A percentile compares a stretch with the other conserved stretches of the same genome.
Evolutionary conservation across 1,139 yeast species (phyloP).

Genomic region (Suhomyces bribrorum): DNA sequence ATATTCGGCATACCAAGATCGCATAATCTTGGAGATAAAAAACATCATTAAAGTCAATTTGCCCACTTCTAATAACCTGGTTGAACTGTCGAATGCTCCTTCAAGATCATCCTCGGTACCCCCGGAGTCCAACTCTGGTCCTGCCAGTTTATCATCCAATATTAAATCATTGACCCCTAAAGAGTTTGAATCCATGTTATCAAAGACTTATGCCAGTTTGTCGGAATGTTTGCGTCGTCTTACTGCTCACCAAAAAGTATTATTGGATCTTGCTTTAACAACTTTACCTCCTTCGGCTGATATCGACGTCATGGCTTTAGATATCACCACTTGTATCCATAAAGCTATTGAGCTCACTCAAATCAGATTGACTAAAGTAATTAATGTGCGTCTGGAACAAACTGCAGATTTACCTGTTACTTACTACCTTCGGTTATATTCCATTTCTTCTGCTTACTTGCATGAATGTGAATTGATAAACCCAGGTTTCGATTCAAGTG

Average conservation of each 20-base stretch:
- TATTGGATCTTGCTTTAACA: constrained; percentile 72
- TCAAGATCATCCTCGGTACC: constrained; percentile 37
- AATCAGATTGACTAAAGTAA: constrained; percentile 71
- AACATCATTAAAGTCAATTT: constrained; percentile 64
- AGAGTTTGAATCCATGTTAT: constrained; percentile 75
- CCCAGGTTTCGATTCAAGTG: constrained; percentile 65
- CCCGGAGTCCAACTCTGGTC: constrained; percentile 18
- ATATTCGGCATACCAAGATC: constrained; percentile 66
- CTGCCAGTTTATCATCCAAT: constrained; percentile 46
- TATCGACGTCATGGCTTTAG: constrained; percentile 58
- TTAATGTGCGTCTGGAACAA: constrained; percentile 75
- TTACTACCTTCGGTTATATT: constrained; percentile 65
- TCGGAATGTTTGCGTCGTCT: constrained; percentile 75
- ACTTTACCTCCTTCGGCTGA: constrained; percentile 44
- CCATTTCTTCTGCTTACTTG: constrained; percentile 67
- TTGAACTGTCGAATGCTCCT: constrained; percentile 26
- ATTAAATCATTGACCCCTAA: constrained; percentile 65
- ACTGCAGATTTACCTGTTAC: constrained; percentile 56
- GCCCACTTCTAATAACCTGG: constrained; percentile 36
- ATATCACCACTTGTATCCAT: constrained; percentile 60
- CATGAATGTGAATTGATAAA: constrained; percentile 84
- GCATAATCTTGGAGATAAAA: constrained; percentile 68
- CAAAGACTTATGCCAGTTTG: constrained; percentile 59
- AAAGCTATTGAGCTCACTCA: constrained; percentile 75
- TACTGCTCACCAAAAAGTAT: constrained; percentile 73